phyloP scores from a whole-genome alignment of 1,139 yeast genomes.

The Pichia sp. region DNA sequence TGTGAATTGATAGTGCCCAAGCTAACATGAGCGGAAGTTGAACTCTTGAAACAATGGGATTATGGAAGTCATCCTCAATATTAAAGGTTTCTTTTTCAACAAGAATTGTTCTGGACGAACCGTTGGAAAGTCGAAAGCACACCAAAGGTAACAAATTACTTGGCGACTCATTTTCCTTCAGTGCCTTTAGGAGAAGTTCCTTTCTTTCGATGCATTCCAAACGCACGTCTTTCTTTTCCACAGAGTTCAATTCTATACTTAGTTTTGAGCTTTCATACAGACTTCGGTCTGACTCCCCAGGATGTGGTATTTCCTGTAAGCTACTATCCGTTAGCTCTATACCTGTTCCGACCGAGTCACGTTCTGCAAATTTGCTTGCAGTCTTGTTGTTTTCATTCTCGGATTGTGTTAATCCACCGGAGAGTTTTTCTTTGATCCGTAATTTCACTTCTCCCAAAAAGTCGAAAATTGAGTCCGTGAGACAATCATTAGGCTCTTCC shows the following conservation, averaged over 20 bases:
- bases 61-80: conserved; percentile 56
- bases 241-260: conserved; percentile 6
- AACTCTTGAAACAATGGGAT: conserved; percentile 47
- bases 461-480: conserved; percentile 18
- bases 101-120: conserved; percentile 65
- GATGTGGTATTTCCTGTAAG: not conserved
- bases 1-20: conserved; percentile 94
- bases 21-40: conserved; percentile 87
- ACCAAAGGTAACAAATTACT: conserved; percentile 65
- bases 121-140: conserved; percentile 65
- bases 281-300: not conserved
- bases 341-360: not conserved
- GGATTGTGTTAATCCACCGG: not conserved
- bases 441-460: conserved; percentile 11
- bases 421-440: not conserved
- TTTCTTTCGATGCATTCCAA: conserved; percentile 33
- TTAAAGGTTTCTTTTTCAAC: conserved; percentile 75
- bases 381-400: conserved; percentile 20
- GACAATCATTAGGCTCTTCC: not conserved
- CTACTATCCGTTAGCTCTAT: not conserved
- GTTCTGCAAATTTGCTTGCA: conserved; percentile 2
- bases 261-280: not conserved
- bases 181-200: conserved; percentile 35
- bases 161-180: conserved; percentile 31
- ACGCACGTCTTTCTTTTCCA: conserved; percentile 13